Percentiles rank a stretch among this genome's conserved stretches.
These are phyloP conservation scores for Fusarium sp. DNA, from an alignment of 2,329 filamentous ascomycete genomes.

Conservation along the genomic window DNA sequence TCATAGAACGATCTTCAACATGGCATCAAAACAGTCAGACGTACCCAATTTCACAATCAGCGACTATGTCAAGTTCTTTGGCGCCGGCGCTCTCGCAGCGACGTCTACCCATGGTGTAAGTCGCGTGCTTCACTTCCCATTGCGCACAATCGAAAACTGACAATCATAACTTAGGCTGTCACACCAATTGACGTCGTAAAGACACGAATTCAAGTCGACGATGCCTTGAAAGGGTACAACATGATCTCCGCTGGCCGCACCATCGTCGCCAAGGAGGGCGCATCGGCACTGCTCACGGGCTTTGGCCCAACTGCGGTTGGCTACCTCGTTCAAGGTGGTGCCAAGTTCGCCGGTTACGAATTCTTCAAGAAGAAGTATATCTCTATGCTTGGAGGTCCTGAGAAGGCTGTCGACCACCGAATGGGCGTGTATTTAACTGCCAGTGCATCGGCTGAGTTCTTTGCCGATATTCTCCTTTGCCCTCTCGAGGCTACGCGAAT, in stretches of 20 bases:
- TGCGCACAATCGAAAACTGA: conserved; percentile 8
- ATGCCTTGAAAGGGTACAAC: conserved; percentile 85
- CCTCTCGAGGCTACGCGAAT: conserved; percentile 87
- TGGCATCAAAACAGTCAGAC: conserved; percentile 49
- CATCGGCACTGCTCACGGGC: conserved; percentile 84
- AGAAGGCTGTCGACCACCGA: conserved; percentile 60
- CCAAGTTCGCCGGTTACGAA: conserved; percentile 94
- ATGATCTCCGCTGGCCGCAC: conserved; percentile 84
- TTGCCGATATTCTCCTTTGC: conserved; percentile 87
- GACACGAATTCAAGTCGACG: conserved; percentile 92
- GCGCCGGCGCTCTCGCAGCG: conserved; percentile 66
- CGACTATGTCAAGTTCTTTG: conserved; percentile 69
- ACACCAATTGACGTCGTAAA: conserved; percentile 81
- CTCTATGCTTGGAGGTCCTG: conserved; percentile 71
- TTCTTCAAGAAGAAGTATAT: conserved; percentile 94
- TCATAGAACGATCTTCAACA: conserved; percentile 27
- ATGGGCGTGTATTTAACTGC: conserved; percentile 80
- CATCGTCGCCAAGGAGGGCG: conserved; percentile 84
- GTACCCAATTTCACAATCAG: conserved; percentile 58
- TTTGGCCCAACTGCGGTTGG: conserved; percentile 88
- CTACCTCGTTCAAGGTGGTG: conserved; percentile 90
- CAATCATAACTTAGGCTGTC: conserved; percentile 59
- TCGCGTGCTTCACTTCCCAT: conserved; percentile 13
- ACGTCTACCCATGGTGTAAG: conserved; percentile 67
- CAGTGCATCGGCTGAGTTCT: conserved; percentile 78